Base-by-base conservation (phyloP, 2,329 filamentous ascomycete species). In the Pseudogymnoascus sp. region DNA sequence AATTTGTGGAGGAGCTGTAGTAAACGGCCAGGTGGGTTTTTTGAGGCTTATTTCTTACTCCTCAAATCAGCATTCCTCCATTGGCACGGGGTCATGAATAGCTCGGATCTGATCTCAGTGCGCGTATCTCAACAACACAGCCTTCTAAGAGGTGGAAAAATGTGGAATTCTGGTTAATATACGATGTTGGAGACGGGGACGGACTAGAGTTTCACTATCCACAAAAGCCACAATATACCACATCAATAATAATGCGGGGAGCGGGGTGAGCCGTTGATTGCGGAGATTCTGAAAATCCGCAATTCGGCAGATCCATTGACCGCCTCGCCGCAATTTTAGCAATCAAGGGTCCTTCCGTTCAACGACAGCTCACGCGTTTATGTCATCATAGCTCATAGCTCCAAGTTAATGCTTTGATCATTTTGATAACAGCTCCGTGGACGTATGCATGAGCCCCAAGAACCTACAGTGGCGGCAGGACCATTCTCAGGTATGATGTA, bases 311-410 rank as follows among this genome's bases (percentile, higher is more conserved):
- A 18, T 56, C 12, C 25, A 34, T 18, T 56, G 14, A 34, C 25
- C 46, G 46, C n/a, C 46, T 34, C n/a, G 25, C 7, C 28, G 28
- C 8, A 28, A 34, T 34, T 9, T n/a, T 3, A 6, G 28, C 7
- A 28, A 34, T 31, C 28, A 18, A 34, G 46, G 46, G 28, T 56
- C 25, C 16, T 34, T 23, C 11, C 6, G 8, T 12, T 23, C 12
- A 1, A 46, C 5, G 42, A 11, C 42, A 53, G 25, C 46, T 56
- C 25, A 11, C 25, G n/a, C 46, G 46, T 34, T 56, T 16, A 56
- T 34, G 46, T 56, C 46, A 56, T 56, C 46, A 56, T 56, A 18
- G 25, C 46, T 56, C 49, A 56, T 56, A 34, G 49, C 49, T 56
- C 28, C 28, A 56, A 21, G 49, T 31, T 56, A 34, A 11, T 14